Evolutionary conservation across 1,139 yeast species (phyloP).

Genomic region (Sugiyamaella sp.): DNA sequence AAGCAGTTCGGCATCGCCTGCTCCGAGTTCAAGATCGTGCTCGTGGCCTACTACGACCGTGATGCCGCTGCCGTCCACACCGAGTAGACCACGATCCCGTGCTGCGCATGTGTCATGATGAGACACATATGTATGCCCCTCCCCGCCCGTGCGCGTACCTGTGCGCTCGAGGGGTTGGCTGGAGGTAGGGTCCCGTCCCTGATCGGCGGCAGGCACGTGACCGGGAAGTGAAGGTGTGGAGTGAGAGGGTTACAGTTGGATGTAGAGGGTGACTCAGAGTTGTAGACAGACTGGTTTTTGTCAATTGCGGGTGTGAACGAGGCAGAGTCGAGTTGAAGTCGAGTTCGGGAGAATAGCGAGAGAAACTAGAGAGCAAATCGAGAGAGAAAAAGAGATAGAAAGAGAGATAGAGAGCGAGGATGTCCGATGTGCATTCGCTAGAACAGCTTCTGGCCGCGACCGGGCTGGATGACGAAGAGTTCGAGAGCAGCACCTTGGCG

Average conservation of each 20-base stretch:
- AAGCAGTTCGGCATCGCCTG: conserved; percentile 97
- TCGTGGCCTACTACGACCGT: conserved; percentile 66
- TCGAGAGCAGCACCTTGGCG: conserved; percentile 11
- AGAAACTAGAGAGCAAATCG: background rate
- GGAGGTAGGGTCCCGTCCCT: no score
- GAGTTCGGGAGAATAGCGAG: no score
- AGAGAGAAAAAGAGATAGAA: background rate
- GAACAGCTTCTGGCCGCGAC: conserved; percentile 6
- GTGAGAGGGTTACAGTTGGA: no score
- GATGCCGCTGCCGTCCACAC: conserved; percentile 15
- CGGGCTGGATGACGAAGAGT: background rate
- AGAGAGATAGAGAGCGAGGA: no score
- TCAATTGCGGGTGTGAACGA: no score
- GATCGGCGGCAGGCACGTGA: no score
- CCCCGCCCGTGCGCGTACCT: background rate
- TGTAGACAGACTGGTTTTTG: no score
- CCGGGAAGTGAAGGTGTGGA: no score
- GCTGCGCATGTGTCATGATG: no score
- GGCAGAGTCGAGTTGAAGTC: no score
- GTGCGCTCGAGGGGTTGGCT: no score
- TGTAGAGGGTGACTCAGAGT: no score
- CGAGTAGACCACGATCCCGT: conserved; percentile 7
- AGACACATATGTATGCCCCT: background rate
- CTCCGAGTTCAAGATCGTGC: conserved; percentile 80
- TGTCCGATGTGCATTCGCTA: conserved; percentile 6